Conservation (phyloP, 495 filamentous ascomycete genomes). For the Bathelium albidoporum region DNA sequence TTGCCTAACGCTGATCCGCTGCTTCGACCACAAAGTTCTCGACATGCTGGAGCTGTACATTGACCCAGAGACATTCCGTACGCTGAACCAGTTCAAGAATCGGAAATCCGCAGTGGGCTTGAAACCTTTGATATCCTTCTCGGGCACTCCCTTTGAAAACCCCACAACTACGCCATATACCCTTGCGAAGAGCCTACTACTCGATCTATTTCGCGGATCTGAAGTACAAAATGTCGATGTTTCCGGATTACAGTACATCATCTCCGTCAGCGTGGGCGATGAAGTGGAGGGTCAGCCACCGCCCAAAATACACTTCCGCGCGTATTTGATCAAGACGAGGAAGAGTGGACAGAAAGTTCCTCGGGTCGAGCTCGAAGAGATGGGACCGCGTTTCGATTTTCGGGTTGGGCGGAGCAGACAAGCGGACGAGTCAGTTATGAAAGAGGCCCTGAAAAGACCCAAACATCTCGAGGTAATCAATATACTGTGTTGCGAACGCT, state of each 20-base stretch:
- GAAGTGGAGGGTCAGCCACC: slow-evolving; percentile 44
- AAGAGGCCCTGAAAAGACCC: slow-evolving; percentile 82
- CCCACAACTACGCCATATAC: slow-evolving; percentile 62
- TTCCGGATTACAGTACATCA: slow-evolving; percentile 81
- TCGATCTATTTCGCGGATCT: slow-evolving; percentile 82
- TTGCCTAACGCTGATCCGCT: slow-evolving; percentile 69
- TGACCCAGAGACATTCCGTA: slow-evolving; percentile 53
- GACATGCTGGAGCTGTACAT: slow-evolving; percentile 89
- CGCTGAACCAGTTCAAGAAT: slow-evolving; percentile 68
- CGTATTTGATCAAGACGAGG: slow-evolving; percentile 75
- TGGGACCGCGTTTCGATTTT: slow-evolving; percentile 93
- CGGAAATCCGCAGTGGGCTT: slow-evolving; percentile 71
- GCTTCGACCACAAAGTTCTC: slow-evolving; percentile 72
- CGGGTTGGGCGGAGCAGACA: slow-evolving; percentile 69
- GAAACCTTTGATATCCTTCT: slow-evolving; percentile 79
- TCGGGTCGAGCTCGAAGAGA: slow-evolving; percentile 85
- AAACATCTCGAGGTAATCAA: slow-evolving; percentile 52
- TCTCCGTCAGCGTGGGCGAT: slow-evolving; percentile 73
- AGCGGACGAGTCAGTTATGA: slow-evolving; percentile 64
- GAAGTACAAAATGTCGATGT: slow-evolving; percentile 73
- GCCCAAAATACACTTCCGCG: slow-evolving; percentile 68
- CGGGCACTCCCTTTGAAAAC: slow-evolving; percentile 74
- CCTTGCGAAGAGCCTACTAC: slow-evolving; percentile 73
- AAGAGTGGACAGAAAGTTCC: slow-evolving; percentile 77
- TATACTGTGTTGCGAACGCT: not conserved